Percentiles rank a stretch among this genome's conserved stretches.
Evolutionary conservation across 768 basidiomycete genomes (phyloP).

Genomic region (Auricularia heimuer): DNA sequence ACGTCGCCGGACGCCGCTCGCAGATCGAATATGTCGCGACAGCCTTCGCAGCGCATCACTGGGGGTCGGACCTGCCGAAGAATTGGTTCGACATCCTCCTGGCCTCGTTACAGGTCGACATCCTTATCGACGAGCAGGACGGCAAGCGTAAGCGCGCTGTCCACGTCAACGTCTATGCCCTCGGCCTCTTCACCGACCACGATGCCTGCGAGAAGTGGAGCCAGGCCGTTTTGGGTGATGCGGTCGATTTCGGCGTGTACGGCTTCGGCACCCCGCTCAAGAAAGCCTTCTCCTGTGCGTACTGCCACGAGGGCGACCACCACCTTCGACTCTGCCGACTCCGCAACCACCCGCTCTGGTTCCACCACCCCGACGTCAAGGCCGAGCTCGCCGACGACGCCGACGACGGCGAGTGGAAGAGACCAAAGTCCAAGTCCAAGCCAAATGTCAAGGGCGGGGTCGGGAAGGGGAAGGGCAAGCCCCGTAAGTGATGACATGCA

Average conservation of each 20-base stretch:
- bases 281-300: neutral
- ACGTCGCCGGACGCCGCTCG: neutral
- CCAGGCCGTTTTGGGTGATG: neutral
- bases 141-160: neutral
- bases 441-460: too few relatives aligned
- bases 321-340: neutral
- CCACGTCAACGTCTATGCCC: neutral
- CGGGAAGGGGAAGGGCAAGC: too few relatives aligned
- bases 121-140: neutral
- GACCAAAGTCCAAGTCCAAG: too few relatives aligned
- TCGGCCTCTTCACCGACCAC: neutral
- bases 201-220: neutral
- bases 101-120: neutral
- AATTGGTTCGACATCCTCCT: neutral
- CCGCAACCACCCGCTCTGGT: neutral
- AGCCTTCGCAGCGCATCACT: neutral
- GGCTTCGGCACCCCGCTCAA: neutral
- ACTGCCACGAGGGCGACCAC: neutral
- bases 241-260: neutral
- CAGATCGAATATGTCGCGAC: neutral
- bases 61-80: neutral
- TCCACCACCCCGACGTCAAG: neutral
- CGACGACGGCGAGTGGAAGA: neutral
- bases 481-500: too few relatives aligned
- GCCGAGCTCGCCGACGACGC: neutral